Evolutionary conservation across 129 eudicot genomes (phyloP).

Genomic region (Calendula officinalis): DNA sequence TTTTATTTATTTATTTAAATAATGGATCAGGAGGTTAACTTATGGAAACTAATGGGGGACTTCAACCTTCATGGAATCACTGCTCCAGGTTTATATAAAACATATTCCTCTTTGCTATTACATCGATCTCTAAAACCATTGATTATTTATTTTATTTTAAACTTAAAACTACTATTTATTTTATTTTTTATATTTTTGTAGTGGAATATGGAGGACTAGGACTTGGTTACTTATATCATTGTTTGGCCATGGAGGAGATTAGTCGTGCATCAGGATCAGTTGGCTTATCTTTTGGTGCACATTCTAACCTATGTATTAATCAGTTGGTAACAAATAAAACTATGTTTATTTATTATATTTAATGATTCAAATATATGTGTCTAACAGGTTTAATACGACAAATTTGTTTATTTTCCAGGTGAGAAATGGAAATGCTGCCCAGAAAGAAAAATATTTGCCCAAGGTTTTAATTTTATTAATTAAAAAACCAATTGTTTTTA

Average conservation of each 20-base stretch:
- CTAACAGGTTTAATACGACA: constrained; percentile 7
- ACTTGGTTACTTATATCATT: constrained; percentile 83
- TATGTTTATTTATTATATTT: background rate
- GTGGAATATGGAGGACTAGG: constrained; percentile 99
- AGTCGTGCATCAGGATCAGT: constrained; percentile 95
- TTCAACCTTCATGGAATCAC: constrained; percentile 93
- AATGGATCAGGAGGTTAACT: constrained; percentile 60
- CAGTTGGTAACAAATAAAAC: constrained; percentile 64
- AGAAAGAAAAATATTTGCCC: constrained; percentile 81
- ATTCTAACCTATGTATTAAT: constrained; percentile 80
- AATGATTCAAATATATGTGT: constrained; percentile 7
- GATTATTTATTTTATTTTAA: too few relatives aligned
- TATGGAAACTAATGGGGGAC: constrained; percentile 98
- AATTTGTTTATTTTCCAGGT: constrained; percentile 50
- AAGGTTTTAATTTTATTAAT: constrained; percentile 55
- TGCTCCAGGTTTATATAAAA: constrained; percentile 79
- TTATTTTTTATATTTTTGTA: constrained; percentile 21
- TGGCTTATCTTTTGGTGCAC: constrained; percentile 91
- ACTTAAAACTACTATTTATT: too few relatives aligned
- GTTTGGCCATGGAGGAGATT: constrained; percentile 86
- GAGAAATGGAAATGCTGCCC: constrained; percentile 71
- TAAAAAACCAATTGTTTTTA: constrained; percentile 15
- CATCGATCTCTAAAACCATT: constrained; percentile 7
- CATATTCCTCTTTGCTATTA: background rate
- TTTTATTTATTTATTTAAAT: background rate